Evolutionary conservation across 805 yeast genomes (phyloP), one percentile per base, ranked within the genome.

Genomic region (Blastobotrys peoriensis): DNA sequence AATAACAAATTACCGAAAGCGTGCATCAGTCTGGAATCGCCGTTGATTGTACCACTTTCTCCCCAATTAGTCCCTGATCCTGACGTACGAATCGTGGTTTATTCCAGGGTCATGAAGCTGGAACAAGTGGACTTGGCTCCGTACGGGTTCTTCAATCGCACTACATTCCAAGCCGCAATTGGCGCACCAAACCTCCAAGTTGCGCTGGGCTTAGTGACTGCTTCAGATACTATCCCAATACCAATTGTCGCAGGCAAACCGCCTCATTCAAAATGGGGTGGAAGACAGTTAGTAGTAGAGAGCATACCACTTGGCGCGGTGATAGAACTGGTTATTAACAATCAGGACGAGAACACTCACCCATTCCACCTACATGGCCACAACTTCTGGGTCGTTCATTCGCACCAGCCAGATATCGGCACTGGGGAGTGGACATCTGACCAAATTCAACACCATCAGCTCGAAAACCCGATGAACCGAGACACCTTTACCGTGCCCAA

Each of bases 301-400:
- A 13, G 13, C 13, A 64, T 86, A 18, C 75, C 76, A 43, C 58
- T 68, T 3, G 76, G 59, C 40, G 86, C 81, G 40, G 73, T 81
- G 34, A 72, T 88, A 37, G 96, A 88, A 55, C 66, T 88, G 38
- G 84, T 86, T 1, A 61, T 88, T 38, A 83, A 86, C 59, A 88
- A 88, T 59, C 71, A 70, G 54, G 96, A 88, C 61, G 80, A 83
- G 5, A 95, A 95, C 94, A 79, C 75, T 49, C 96, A 88, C 68
- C 96, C 97, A 16, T 86, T 88, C 83, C 97, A 88, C 68, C 71
- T 88, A 59, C 97, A 88, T 66, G 97, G 97, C 45, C 86, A 82
- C 63, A 76, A 66, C 40, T 86, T 87, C 79, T 95, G 88, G 72
- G 71, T 83, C 6, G 59, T 86, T 51, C 81, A 75, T 43, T 56